phyloP scores from a whole-genome alignment of 768 basidiomycete genomes.

The Aureoboletus auriporus region DNA sequence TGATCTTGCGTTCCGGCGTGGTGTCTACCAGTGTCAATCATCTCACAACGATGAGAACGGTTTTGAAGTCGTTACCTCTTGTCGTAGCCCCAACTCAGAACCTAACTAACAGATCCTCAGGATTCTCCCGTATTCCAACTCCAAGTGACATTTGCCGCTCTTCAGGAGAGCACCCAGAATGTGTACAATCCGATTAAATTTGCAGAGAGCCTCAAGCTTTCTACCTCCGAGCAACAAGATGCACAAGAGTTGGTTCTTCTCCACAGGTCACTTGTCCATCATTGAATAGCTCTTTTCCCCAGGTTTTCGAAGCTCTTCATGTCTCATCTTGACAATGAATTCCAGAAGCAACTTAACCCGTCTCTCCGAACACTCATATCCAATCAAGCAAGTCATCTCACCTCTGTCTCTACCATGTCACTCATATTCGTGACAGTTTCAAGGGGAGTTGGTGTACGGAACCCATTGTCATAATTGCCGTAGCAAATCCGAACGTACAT shows the following conservation, averaged over 20 bases:
- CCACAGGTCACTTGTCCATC: not conserved
- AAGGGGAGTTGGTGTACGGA: constrained; percentile 79
- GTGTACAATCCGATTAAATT: constrained; percentile 83
- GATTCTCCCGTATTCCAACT: constrained; percentile 77
- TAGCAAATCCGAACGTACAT: constrained; percentile 59
- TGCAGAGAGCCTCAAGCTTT: constrained; percentile 78
- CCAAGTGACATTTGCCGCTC: constrained; percentile 78
- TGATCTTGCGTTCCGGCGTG: constrained; percentile 73
- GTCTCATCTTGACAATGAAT: constrained; percentile 82
- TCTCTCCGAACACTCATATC: constrained; percentile 64
- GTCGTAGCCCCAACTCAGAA: not conserved
- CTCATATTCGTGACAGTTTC: constrained; percentile 54
- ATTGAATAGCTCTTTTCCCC: constrained; percentile 4
- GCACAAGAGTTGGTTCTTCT: constrained; percentile 77
- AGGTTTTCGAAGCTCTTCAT: constrained; percentile 96
- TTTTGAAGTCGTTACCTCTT: constrained; percentile 34
- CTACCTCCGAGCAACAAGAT: constrained; percentile 89
- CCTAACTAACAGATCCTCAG: constrained; percentile 31
- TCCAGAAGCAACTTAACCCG: constrained; percentile 71
- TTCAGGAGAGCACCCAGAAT: constrained; percentile 66
- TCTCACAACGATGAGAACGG: constrained; percentile 42
- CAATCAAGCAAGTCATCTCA: constrained; percentile 51
- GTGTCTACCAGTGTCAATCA: constrained; percentile 75
- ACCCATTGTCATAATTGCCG: constrained; percentile 74
- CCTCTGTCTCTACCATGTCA: not conserved